Percentiles rank a stretch among this genome's conserved stretches.
phyloP scores from a whole-genome alignment of 2,329 filamentous ascomycete species.

The Aspergillus terreus region DNA sequence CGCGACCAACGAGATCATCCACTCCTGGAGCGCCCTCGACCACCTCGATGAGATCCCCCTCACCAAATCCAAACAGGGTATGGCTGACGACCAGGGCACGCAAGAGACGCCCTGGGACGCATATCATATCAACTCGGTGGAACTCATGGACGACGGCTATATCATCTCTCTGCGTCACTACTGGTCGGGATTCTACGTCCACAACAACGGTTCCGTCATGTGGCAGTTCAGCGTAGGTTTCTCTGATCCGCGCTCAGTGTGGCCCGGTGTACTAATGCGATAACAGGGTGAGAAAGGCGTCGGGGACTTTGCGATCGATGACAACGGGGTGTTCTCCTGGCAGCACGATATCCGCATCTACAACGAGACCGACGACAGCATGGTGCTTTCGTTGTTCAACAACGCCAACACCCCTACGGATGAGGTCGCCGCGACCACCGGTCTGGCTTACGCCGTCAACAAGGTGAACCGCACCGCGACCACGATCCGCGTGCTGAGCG shows the following conservation, averaged over 20 bases:
- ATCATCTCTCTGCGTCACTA: constrained; percentile 35
- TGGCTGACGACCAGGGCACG: constrained; percentile 14
- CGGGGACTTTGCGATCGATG: constrained; percentile 24
- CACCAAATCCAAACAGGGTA: constrained; percentile 22
- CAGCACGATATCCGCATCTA: constrained; percentile 36
- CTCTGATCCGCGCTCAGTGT: neutral
- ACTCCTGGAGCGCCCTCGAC: constrained; percentile 33
- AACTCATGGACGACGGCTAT: constrained; percentile 29
- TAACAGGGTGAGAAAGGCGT: constrained; percentile 19
- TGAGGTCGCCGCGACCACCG: constrained; percentile 18
- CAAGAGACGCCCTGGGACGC: constrained; percentile 30
- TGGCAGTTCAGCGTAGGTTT: constrained; percentile 24
- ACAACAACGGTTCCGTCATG: constrained; percentile 26
- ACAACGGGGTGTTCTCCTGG: constrained; percentile 24
- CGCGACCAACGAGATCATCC: constrained; percentile 29
- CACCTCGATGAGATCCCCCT: constrained; percentile 28
- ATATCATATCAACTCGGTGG: constrained; percentile 35
- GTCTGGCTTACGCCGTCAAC: constrained; percentile 20
- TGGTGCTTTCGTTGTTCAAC: constrained; percentile 31
- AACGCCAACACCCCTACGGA: constrained; percentile 27
- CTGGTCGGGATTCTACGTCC: constrained; percentile 30
- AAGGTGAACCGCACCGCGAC: constrained; percentile 20
- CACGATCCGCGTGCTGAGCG: constrained; percentile 18
- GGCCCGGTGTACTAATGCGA: neutral
- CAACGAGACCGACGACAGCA: constrained; percentile 29